Evolutionary conservation across 2,329 filamentous ascomycete species (phyloP), one percentile per base, ranked within the genome.

Genomic region (Orbilia brochopaga): DNA sequence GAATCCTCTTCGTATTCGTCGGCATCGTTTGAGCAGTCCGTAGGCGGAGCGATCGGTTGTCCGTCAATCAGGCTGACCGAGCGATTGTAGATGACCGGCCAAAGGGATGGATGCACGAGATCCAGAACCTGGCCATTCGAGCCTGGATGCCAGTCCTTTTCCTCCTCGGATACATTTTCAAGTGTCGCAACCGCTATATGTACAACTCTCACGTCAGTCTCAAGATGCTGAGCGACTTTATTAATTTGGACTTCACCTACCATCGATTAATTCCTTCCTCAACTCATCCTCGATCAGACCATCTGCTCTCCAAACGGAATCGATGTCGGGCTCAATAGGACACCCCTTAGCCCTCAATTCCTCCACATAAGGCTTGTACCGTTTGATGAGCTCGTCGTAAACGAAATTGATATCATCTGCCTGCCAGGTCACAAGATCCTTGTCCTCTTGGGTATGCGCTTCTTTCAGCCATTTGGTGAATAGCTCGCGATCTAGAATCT

Each of bases 61-160:
- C 40, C 52, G 15, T 55, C 15, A 13, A 13, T 51, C 6, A 46
- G 21, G 10, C 11, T 48, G 2, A 52, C 21, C 2, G 48, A 13
- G n/a, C 48, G 32, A 0, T 84, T 84, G 74, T 85, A 86, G 0
- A 85, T 76, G 0, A 89, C 77, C 0, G 87, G 86, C 73, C 83
- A 89, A 7, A 89, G 79, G 0, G 85, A 88, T 0, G 87, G 86
- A 74, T 89, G 83, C 2, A 89, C 81, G 1, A 89, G 78, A 75
- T 90, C 84, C 0, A 87, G 81, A 1, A 90, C 85, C 69, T 82
- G 83, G 0, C 80, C 77, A 30, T 85, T 79, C 0, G 84, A 86
- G 2, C 82, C 80, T 0, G 87, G 87, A 77, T 89, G 85, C 82
- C 84, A 89, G 77, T 88, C 87, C 73, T 83, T 83, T 35, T 80